Conservation (phyloP, 2,329 filamentous ascomycete species). For the Ophiostoma quercus region DNA sequence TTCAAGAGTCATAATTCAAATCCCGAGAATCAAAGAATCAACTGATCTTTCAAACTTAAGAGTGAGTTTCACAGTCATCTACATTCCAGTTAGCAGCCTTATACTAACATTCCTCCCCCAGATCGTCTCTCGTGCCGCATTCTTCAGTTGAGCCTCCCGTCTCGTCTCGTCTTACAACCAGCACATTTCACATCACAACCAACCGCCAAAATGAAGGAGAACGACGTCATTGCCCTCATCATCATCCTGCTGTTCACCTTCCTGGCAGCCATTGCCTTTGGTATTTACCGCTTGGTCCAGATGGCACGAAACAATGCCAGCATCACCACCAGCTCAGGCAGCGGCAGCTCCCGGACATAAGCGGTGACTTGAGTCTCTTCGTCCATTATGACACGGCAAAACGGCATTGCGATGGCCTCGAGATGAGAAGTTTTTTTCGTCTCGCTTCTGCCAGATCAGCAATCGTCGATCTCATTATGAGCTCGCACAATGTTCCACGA, state of each 20-base stretch:
- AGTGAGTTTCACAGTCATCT: not conserved
- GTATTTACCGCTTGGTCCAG: constrained; percentile 58
- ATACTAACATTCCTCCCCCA: constrained; percentile 8
- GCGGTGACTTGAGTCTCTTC: not conserved
- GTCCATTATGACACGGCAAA: not conserved
- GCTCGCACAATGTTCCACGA: not conserved
- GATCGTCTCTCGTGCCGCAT: not conserved
- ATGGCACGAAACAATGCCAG: constrained; percentile 44
- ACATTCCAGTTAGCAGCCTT: constrained; percentile 2
- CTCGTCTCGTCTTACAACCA: not conserved
- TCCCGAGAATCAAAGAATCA: not conserved
- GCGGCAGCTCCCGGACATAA: constrained; percentile 22
- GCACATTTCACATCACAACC: not conserved
- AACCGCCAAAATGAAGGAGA: constrained; percentile 50
- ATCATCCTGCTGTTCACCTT: constrained; percentile 62
- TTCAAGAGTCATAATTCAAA: not conserved
- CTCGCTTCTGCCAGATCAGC: not conserved
- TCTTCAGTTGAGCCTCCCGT: not conserved
- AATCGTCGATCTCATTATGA: not conserved
- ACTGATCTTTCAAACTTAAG: not conserved
- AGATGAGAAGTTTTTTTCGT: not conserved
- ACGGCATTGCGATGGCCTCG: not conserved
- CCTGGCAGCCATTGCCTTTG: constrained; percentile 56
- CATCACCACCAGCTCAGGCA: constrained; percentile 33
- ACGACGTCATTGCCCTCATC: constrained; percentile 64